Percentiles rank a stretch among this genome's conserved stretches.
phyloP scores from a whole-genome alignment of 2,329 filamentous ascomycete species.

The Aspergillus terreus region DNA sequence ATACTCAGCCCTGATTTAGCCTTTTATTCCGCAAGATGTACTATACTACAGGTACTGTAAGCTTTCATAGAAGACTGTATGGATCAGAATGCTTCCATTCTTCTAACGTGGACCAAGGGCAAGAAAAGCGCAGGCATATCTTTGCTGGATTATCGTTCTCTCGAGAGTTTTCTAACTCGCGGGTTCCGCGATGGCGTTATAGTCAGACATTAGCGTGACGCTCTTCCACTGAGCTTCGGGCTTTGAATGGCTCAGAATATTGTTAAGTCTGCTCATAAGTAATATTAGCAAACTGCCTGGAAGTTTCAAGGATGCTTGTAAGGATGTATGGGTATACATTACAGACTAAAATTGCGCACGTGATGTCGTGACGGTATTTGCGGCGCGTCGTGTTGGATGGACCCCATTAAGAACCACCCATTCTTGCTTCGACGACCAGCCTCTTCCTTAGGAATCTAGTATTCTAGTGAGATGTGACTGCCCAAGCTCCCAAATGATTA shows the following conservation, averaged over 20 bases:
- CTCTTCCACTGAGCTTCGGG: too few species aligned
- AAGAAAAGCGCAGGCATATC: too few species aligned
- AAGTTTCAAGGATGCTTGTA: background rate
- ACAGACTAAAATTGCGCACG: constrained; percentile 2
- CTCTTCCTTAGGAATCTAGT: constrained; percentile 6
- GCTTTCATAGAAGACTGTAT: constrained; percentile 16
- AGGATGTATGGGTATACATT: background rate
- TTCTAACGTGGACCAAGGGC: too few species aligned
- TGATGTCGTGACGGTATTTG: constrained; percentile 7
- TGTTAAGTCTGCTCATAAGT: too few species aligned
- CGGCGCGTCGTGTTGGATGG: constrained; percentile 6
- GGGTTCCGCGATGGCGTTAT: background rate
- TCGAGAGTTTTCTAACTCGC: too few species aligned
- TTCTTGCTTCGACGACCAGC: background rate
- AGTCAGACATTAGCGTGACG: too few species aligned
- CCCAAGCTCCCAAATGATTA: constrained; percentile 1
- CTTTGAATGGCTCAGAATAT: too few species aligned
- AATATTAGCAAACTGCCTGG: too few species aligned
- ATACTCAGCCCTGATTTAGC: constrained; percentile 11
- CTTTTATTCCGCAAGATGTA: constrained; percentile 15
- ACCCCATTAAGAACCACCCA: background rate
- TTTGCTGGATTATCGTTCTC: too few species aligned
- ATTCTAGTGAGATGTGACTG: constrained; percentile 10
- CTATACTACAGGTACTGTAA: constrained; percentile 14
- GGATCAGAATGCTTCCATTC: too few species aligned